Base-by-base conservation (phyloP, 345 rosid genomes). In the Heritiera fomes region DNA sequence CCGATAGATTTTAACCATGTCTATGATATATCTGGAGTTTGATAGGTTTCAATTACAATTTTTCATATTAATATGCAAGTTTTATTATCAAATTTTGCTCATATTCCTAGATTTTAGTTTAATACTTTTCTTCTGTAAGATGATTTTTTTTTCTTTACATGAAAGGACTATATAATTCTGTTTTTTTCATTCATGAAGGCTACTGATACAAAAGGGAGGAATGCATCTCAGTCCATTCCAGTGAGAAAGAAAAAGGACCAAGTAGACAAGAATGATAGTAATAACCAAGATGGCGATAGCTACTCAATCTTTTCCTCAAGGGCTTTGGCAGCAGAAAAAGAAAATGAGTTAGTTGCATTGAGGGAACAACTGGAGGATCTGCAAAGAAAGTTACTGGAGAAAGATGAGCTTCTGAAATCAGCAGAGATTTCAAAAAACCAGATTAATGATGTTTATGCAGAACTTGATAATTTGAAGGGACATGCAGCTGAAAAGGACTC, bases 331-430 rank as follows among this genome's bases (percentile, higher is more conserved):
- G 67, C 87, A 6, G 97, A 90, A 62, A 92, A 85, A 71, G 91
- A 86, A 69, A 67, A 81, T 30, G 94, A 94, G 86, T 78, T 91
- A 59, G 77, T 67, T 67, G 84, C 82, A 66, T 82, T 96, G 77
- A 88, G 90, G 76, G 97, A 87, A 77, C 91, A 96, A 84, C 85
- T 92, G 81, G 92, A 84, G 78, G 97, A 90, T 74, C 84, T 97
- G 81, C 93, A 91, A 72, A 80, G 78, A 69, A 90, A 90, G 87
- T 67, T 97, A 66, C 59, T 83, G 8, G 98, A 92, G 81, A 97
- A 91, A 84, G 99, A 97, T 78, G 99, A 97, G 62, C 86, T 94
- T 76, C 83, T 94, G 80, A 91, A 89, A 84, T 87, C 93, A 9
- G 84, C 86, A 55, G 98, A 92, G 78, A 65, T 81, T 71, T 84